Evolutionary conservation across 306 rosid species (phyloP), one percentile per base, ranked within the genome.

Genomic region (Cucurbita pepo): DNA sequence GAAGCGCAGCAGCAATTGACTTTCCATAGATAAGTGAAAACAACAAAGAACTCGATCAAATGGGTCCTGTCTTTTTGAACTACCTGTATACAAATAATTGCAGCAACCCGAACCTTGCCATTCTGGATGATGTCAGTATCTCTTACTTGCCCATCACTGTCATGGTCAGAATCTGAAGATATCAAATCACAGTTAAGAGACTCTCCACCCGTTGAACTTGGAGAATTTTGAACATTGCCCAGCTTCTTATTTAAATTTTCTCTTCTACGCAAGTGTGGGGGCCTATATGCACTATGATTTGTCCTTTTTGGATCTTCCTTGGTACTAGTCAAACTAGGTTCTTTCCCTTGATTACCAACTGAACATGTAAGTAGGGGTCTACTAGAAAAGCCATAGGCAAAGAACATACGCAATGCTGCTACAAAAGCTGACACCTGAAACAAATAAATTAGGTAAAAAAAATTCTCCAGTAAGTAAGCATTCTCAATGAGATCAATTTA

Each of bases 101-200:
- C 91, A 82, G 97, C 96, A 71, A 89, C 83, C 80, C 99, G 85
- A 73, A 94, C 87, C 83, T 84, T 89, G 21, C 90, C 86, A 79
- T 78, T 85, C 84, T 25, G 82, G 60, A 44, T 78, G 73, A 79
- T 81, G 59, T 78, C 80, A 77, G 55, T 73, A 60, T 86, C 97
- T 73, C 73, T 85, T 69, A 78, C 83, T 52, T 87, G 81, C 54
- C 86, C 92, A 73, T 94, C 99, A 71, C 88, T 88, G 80, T 94
- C 99, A 82, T 83, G 83, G 75, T 94, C 99, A 8, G 99, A 94
- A 82, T 94, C 99, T 75, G 97, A 91, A 64, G 95, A 94, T 77
- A 89, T 55, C 76, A 62, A 75, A 82, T 85, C 86, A 78, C 65
- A 74, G 10, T 59, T 51, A 75, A 84, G 84, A 85, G 88, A 85